These are phyloP conservation scores for Choiromyces venosus DNA, from an alignment of 495 filamentous ascomycete genomes.

Conservation along the genomic window DNA sequence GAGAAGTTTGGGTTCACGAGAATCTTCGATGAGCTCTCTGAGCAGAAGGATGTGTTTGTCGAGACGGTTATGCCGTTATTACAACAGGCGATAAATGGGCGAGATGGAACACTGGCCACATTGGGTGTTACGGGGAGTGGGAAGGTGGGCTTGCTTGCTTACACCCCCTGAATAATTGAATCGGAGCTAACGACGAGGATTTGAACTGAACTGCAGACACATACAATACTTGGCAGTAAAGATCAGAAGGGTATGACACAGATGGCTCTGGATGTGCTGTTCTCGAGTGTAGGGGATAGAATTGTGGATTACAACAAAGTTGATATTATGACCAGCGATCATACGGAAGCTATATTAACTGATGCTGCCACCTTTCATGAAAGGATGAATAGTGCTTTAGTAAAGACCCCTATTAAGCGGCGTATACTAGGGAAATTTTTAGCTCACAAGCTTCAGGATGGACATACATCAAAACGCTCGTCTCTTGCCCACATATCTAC, in stretches of 20 bases:
- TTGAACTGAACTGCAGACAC: conserved; percentile 57
- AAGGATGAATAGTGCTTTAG: conserved; percentile 34
- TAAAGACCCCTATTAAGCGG: not conserved
- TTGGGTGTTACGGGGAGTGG: conserved; percentile 92
- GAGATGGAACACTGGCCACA: conserved; percentile 86
- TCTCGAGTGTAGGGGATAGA: conserved; percentile 64
- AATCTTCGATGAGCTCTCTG: conserved; percentile 80
- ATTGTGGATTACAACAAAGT: conserved; percentile 51
- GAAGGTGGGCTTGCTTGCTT: conserved; percentile 60
- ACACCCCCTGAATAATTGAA: not conserved
- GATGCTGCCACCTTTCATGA: conserved; percentile 74
- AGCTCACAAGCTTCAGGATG: conserved; percentile 7
- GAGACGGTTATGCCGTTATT: conserved; percentile 72
- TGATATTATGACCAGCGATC: conserved; percentile 57
- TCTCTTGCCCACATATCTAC: conserved; percentile 32
- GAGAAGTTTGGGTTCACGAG: conserved; percentile 93
- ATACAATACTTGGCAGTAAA: conserved; percentile 91
- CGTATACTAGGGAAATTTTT: not conserved
- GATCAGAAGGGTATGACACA: conserved; percentile 84
- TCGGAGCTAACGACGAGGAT: conserved; percentile 4
- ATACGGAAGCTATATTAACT: conserved; percentile 77
- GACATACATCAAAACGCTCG: conserved; percentile 41
- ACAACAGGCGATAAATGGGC: conserved; percentile 64
- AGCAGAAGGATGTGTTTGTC: conserved; percentile 81
- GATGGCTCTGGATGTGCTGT: conserved; percentile 82